phyloP scores from a whole-genome alignment of 768 basidiomycete genomes.

The Serpula lacrymans region DNA sequence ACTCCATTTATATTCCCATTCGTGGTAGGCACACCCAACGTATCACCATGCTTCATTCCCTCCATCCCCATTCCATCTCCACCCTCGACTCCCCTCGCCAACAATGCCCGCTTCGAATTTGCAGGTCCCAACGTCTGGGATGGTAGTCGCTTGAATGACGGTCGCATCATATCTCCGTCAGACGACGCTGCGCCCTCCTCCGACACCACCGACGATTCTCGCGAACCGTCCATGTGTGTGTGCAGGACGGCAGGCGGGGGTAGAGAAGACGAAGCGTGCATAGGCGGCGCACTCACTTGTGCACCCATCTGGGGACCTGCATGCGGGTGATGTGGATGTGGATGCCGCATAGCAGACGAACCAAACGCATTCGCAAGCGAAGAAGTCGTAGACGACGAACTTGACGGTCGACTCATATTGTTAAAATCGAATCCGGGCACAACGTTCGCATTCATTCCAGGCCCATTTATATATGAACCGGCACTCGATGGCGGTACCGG shows the following conservation, averaged over 20 bases:
- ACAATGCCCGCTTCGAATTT: slow-evolving; percentile 49
- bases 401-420: slow-evolving; percentile 34
- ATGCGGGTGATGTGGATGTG: slow-evolving; percentile 7
- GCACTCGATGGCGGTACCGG: slow-evolving; percentile 7
- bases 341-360: slow-evolving; percentile 5
- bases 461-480: not conserved
- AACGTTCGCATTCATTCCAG: too few species aligned
- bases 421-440: slow-evolving; percentile 17
- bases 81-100: slow-evolving; percentile 33
- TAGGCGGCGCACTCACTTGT: slow-evolving; percentile 19
- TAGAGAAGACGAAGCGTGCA: slow-evolving; percentile 25
- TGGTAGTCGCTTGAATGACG: slow-evolving; percentile 70
- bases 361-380: slow-evolving; percentile 43
- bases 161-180: slow-evolving; percentile 37
- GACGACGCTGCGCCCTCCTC: slow-evolving; percentile 31
- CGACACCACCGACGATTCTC: slow-evolving; percentile 27
- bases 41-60: not conserved
- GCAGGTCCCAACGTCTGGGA: slow-evolving; percentile 69
- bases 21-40: too few species aligned
- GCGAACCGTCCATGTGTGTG: slow-evolving; percentile 14
- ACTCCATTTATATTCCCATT: too few species aligned
- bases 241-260: slow-evolving; percentile 33
- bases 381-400: slow-evolving; percentile 34
- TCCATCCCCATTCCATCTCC: slow-evolving; percentile 24
- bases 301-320: slow-evolving; percentile 8